A percentile compares a stretch with the other conserved stretches of the same genome.
phyloP scores from a whole-genome alignment of 176 grass and related monocot species.

The Puccinellia tenuiflora region DNA sequence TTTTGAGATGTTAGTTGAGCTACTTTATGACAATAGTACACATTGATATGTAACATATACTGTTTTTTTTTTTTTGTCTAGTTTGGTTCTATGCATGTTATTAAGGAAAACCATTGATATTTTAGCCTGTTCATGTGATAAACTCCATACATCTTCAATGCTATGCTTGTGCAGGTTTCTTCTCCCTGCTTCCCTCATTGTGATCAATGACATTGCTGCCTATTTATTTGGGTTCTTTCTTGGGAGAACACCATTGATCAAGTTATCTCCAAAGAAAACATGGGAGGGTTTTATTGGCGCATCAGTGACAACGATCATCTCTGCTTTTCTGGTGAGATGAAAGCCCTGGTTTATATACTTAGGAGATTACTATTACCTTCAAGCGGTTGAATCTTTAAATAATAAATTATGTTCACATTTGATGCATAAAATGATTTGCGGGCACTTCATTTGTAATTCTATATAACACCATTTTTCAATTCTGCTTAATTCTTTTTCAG shows the following conservation, averaged over 20 bases:
- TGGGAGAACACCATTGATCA: constrained; percentile 93
- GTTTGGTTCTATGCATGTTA: neutral
- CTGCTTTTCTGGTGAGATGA: constrained; percentile 85
- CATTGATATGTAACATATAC: neutral
- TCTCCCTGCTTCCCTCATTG: constrained; percentile 90
- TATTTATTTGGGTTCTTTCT: constrained; percentile 99
- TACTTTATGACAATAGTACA: neutral
- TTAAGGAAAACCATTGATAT: neutral
- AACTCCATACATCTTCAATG: constrained; percentile 1
- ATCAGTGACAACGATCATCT: constrained; percentile 88
- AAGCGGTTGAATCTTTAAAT: neutral
- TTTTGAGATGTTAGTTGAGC: neutral
- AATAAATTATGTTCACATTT: neutral
- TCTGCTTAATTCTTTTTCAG: constrained; percentile 26
- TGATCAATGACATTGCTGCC: constrained; percentile 92
- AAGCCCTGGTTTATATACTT: constrained; percentile 2
- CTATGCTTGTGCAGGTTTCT: constrained; percentile 72
- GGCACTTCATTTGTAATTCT: neutral
- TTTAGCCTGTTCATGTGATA: neutral
- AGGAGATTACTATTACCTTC: neutral
- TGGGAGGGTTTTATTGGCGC: constrained; percentile 99
- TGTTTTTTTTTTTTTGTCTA: neutral
- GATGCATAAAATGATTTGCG: neutral
- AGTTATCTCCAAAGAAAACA: constrained; percentile 99
- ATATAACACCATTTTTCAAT: neutral